These are phyloP conservation scores for Hypoxylon fragiforme DNA, from an alignment of 495 filamentous ascomycete genomes.

Conservation along the genomic window DNA sequence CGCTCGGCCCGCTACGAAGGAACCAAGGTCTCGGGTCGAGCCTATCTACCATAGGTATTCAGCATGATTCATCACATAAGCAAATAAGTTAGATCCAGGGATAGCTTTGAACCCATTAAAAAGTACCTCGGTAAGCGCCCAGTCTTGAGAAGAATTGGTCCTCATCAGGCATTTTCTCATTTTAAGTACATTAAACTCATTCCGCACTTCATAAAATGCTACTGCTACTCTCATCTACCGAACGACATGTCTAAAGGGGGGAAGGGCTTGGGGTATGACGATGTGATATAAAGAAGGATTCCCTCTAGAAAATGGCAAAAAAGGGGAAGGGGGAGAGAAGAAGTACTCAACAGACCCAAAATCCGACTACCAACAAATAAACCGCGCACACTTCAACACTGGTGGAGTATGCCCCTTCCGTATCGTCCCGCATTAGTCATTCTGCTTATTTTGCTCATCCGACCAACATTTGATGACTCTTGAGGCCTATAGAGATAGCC, in stretches of 20 bases:
- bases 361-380: constrained; percentile 10
- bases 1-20: no score
- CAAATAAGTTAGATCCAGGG: no score
- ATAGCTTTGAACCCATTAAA: no score
- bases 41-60: no score
- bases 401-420: background rate
- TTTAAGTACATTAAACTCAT: constrained; percentile 27
- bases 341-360: constrained; percentile 18
- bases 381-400: constrained; percentile 9
- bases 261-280: constrained; percentile 22
- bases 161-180: constrained; percentile 23
- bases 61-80: no score
- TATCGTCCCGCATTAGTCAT: constrained; percentile 2
- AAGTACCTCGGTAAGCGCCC: no score
- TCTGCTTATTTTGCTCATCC: background rate
- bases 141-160: no score
- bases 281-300: constrained; percentile 9
- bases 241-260: constrained; percentile 23
- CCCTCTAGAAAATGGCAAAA: constrained; percentile 8
- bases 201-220: constrained; percentile 17
- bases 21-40: no score
- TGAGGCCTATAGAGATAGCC: background rate
- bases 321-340: constrained; percentile 1
- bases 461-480: constrained; percentile 4
- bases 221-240: constrained; percentile 27